Base-by-base conservation (phyloP, 192 early-diverging fungal species). In the Chytriomyces confervae region DNA sequence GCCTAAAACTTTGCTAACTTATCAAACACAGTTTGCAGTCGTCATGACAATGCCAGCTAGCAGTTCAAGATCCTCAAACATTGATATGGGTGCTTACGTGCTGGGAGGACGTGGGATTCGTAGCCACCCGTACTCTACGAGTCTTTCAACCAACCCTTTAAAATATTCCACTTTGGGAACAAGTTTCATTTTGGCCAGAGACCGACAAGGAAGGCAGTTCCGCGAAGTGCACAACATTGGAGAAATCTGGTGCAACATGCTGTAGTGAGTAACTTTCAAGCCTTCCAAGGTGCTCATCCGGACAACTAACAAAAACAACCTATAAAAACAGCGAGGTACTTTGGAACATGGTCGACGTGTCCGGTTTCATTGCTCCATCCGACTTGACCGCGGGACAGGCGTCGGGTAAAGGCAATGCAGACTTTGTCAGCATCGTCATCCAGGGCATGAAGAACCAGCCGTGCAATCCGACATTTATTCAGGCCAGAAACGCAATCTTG, bases 271-370 rank as follows among this genome's bases (percentile, higher is more conserved):
- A 20, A 5, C 20, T 13, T 57, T 13, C 24, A 57, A n/a, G 13
- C 5, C 5, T 57, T n/a, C 53, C 0, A 57, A 57, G 53, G 13
- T 57, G 13, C 53, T 5, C 20, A n/a, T n/a, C 53, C 13, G 53
- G 53, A n/a, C 53, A n/a, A 20, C 36, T 36, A 4, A 36, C 36
- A 36, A 36, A 36, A 36, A 36, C 36, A 20, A 57, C 87, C 18
- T 70, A 78, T 49, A 86, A 95, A 77, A 86, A 96, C 45, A 95
- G 93, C 82, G 95, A 97, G 75, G 86, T 89, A 5, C 80, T 84
- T 69, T 87, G 86, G 86, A 81, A 87, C 72, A 74, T 87, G 48
- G 86, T 87, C 29, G 86, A 87, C 70, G 3, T 43, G 16, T 20
- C 53, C 53, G 53, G 53, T 20, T 57, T 13, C 16, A 20, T 57